These are phyloP conservation scores for Arachis hypogaea DNA, from an alignment of 306 rosid species.

Conservation along the genomic window DNA sequence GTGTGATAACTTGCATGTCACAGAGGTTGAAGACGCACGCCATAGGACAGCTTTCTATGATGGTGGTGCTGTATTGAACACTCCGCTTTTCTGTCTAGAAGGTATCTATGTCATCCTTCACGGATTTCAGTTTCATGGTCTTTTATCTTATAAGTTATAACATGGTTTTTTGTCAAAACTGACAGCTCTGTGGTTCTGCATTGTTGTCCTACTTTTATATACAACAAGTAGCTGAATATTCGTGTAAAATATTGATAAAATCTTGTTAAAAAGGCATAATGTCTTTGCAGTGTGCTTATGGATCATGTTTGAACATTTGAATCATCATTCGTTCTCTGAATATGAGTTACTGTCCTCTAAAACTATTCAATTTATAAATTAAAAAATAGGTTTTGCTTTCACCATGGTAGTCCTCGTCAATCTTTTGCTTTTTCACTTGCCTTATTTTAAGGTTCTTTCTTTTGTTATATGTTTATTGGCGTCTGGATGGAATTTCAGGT, in stretches of 20 bases:
- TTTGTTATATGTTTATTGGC: not conserved
- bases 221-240: not conserved
- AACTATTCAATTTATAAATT: not conserved
- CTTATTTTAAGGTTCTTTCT: slow-evolving; percentile 6
- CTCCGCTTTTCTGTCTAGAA: slow-evolving; percentile 80
- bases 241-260: slow-evolving; percentile 12
- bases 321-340: not conserved
- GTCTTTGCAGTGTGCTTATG: not conserved
- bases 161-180: not conserved
- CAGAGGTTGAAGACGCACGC: slow-evolving; percentile 95
- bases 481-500: slow-evolving; percentile 16
- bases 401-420: not conserved
- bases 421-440: not conserved
- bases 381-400: slow-evolving; percentile 1
- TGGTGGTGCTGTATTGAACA: slow-evolving; percentile 65
- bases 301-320: not conserved
- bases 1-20: slow-evolving; percentile 17
- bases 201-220: not conserved
- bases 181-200: not conserved
- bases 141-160: not conserved
- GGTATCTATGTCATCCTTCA: slow-evolving; percentile 46
- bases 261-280: not conserved
- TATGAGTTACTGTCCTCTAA: slow-evolving; percentile 2
- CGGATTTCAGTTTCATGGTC: not conserved
- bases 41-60: slow-evolving; percentile 78